Conservation (phyloP, 2,329 filamentous ascomycete genomes). For the Diaporthe caulivora region DNA sequence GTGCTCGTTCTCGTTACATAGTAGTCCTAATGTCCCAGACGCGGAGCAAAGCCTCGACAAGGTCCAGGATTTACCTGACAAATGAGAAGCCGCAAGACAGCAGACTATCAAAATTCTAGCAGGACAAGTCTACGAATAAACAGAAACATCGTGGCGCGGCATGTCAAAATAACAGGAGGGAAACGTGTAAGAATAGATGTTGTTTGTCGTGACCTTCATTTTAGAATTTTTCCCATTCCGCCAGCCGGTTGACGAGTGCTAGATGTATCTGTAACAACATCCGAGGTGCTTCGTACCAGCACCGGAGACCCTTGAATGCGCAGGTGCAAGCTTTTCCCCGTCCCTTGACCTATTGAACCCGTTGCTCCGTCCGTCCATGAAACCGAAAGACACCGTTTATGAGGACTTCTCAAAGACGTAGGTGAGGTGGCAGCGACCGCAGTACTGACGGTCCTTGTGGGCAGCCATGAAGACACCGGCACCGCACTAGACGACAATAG, state of each 20-base stretch:
- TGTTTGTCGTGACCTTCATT: constrained; percentile 36
- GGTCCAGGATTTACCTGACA: background rate
- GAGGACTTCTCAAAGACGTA: constrained; percentile 78
- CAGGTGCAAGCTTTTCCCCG: constrained; percentile 34
- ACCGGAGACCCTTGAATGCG: constrained; percentile 28
- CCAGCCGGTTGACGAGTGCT: constrained; percentile 36
- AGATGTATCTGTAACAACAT: constrained; percentile 33
- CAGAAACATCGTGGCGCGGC: fast-evolving
- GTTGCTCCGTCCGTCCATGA: constrained; percentile 39
- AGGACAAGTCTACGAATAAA: no score
- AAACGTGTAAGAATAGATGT: background rate
- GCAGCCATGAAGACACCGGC: constrained; percentile 99
- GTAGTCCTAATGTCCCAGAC: no score
- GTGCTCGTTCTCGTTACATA: no score
- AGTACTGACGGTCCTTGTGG: constrained; percentile 99
- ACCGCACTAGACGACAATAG: constrained; percentile 77
- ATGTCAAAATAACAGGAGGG: background rate
- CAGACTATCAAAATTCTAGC: background rate
- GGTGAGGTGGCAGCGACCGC: constrained; percentile 79
- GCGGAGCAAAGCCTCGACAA: background rate
- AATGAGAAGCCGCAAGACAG: background rate
- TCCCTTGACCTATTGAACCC: constrained; percentile 34
- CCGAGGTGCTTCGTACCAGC: constrained; percentile 10
- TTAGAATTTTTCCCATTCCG: constrained; percentile 31
- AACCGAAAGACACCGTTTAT: constrained; percentile 51